phyloP scores from a whole-genome alignment of 2,329 filamentous ascomycete genomes.

The Phaeosphaeria sp. region DNA sequence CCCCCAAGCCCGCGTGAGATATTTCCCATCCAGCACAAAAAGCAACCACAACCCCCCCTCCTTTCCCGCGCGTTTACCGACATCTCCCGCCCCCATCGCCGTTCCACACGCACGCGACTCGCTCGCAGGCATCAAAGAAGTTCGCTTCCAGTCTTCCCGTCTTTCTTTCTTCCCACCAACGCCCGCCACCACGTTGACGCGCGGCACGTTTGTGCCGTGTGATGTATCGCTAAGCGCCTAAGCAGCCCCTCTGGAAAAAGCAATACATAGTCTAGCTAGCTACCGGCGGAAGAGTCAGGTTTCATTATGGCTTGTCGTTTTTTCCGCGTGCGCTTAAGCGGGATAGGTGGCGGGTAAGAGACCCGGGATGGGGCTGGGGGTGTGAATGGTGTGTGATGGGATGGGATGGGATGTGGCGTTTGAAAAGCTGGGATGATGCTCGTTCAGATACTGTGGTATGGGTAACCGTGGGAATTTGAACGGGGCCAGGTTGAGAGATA shows the following conservation, averaged over 20 bases:
- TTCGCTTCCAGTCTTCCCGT: not conserved
- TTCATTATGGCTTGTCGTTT: not conserved
- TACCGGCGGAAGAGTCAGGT: too few species aligned
- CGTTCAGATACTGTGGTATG: not conserved
- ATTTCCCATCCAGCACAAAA: not conserved
- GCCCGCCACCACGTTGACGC: not conserved
- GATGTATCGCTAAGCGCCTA: not conserved
- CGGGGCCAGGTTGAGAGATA: too few species aligned
- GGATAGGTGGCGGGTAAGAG: not conserved
- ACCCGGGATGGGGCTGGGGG: not conserved
- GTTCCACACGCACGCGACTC: not conserved
- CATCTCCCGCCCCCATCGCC: not conserved
- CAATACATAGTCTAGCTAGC: not conserved
- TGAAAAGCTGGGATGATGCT: not conserved
- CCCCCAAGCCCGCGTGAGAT: not conserved
- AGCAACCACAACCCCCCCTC: not conserved
- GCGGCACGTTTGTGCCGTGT: not conserved
- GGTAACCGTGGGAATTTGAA: too few species aligned
- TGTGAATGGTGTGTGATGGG: too few species aligned
- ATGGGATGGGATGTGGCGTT: not conserved
- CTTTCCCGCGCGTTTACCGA: not conserved
- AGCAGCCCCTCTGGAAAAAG: not conserved
- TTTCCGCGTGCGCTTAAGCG: not conserved
- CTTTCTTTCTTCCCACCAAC: not conserved
- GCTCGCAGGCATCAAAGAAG: not conserved